These are phyloP conservation scores for Stygiomarasmius scandens DNA, from an alignment of 1,284 basidiomycete species.

Conservation along the genomic window DNA sequence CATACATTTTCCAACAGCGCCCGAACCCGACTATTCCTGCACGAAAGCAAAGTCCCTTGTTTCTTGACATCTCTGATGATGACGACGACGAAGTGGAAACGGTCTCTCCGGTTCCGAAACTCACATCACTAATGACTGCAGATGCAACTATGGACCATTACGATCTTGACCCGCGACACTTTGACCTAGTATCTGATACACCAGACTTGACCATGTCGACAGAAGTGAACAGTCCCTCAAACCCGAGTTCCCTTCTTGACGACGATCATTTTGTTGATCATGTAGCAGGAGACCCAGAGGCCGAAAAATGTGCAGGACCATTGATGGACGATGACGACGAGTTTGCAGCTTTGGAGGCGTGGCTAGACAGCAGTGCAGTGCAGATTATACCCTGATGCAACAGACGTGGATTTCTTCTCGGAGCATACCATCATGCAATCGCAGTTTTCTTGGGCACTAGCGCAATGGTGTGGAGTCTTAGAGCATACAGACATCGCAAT, in stretches of 20 bases:
- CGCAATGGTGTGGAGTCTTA: too few species aligned
- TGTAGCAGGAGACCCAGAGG: too few species aligned
- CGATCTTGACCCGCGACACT: slow-evolving; percentile 32
- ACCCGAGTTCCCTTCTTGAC: neutral
- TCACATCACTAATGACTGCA: neutral
- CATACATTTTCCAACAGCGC: neutral
- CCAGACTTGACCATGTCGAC: slow-evolving; percentile 18
- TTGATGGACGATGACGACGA: slow-evolving; percentile 31
- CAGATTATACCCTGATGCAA: neutral
- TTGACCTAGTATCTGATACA: slow-evolving; percentile 30
- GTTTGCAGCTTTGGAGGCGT: slow-evolving; percentile 47
- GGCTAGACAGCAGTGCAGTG: slow-evolving; percentile 41
- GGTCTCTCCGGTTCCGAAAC: neutral
- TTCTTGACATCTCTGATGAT: neutral
- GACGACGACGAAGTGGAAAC: slow-evolving; percentile 3
- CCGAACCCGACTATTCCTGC: neutral
- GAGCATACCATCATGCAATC: too few species aligned
- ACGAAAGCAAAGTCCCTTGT: neutral
- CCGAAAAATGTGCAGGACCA: neutral
- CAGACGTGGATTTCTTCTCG: neutral
- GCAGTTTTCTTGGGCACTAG: too few species aligned
- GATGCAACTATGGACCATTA: neutral
- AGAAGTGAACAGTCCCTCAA: neutral
- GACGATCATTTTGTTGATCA: neutral
- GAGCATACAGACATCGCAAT: too few species aligned